Percentiles rank a stretch among this genome's conserved stretches.
These are phyloP conservation scores for Verticillium longisporum DNA, from an alignment of 2,329 filamentous ascomycete species.

Conservation along the genomic window DNA sequence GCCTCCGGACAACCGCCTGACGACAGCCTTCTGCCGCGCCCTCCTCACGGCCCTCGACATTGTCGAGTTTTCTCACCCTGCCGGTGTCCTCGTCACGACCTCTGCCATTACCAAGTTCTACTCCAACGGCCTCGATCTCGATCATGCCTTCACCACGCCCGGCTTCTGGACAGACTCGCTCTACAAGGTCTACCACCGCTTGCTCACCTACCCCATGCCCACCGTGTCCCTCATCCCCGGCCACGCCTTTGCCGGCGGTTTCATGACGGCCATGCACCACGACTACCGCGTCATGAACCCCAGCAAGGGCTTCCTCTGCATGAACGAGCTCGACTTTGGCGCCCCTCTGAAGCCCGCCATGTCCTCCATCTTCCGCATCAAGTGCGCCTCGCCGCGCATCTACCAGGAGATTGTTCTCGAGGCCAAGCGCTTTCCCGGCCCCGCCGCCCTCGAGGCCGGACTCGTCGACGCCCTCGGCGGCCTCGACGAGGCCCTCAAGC, in stretches of 20 bases:
- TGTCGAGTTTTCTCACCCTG: conserved; percentile 55
- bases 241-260: conserved; percentile 74
- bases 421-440: conserved; percentile 58
- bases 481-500: conserved; percentile 52
- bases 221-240: conserved; percentile 74
- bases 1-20: conserved; percentile 71
- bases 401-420: conserved; percentile 67
- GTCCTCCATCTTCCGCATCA: conserved; percentile 67
- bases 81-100: conserved; percentile 69
- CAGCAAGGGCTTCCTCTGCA: conserved; percentile 63
- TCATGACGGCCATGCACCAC: conserved; percentile 76
- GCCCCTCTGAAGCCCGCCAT: conserved; percentile 69
- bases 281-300: conserved; percentile 77
- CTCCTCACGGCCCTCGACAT: conserved; percentile 68
- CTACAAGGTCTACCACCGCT: conserved; percentile 57
- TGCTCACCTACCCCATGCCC: conserved; percentile 67
- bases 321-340: conserved; percentile 78
- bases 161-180: conserved; percentile 55
- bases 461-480: conserved; percentile 64
- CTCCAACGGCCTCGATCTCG: conserved; percentile 74
- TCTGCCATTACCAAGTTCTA: conserved; percentile 73
- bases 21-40: conserved; percentile 59
- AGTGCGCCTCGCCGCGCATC: conserved; percentile 43
- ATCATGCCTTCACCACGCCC: conserved; percentile 52
- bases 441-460: conserved; percentile 56